Evolutionary conservation across 1,139 yeast genomes (phyloP).

Genomic region (Geotrichum phurueaensis): DNA sequence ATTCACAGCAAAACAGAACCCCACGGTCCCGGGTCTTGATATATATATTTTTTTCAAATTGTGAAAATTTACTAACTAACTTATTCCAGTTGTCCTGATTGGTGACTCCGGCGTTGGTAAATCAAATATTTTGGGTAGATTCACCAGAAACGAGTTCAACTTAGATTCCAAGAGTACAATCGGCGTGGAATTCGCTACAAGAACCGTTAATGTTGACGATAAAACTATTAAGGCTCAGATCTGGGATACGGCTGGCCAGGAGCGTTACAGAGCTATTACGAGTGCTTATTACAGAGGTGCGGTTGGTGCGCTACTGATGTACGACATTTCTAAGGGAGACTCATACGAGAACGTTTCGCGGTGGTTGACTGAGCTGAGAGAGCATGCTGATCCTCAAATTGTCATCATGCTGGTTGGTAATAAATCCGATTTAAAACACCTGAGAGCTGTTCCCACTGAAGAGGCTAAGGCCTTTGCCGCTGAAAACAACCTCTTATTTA

Average conservation of each 20-base stretch:
- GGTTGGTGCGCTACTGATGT: conserved; percentile 92
- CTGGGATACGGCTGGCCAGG: conserved; percentile 99
- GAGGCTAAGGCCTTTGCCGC: conserved; percentile 94
- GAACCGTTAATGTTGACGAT: conserved; percentile 91
- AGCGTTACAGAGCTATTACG: conserved; percentile 94
- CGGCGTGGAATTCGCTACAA: conserved; percentile 96
- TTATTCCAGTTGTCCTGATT: conserved; percentile 65
- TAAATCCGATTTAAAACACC: conserved; percentile 90
- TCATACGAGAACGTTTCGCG: conserved; percentile 89
- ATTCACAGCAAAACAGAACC: background rate
- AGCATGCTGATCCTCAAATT: conserved; percentile 94
- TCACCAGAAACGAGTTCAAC: conserved; percentile 93
- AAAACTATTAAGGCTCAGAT: conserved; percentile 95
- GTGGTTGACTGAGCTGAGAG: conserved; percentile 93
- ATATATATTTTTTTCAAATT: background rate
- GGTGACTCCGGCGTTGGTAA: conserved; percentile 98
- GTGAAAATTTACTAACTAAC: background rate
- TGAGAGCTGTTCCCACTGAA: conserved; percentile 95
- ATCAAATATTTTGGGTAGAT: conserved; percentile 85
- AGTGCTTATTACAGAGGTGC: conserved; percentile 98
- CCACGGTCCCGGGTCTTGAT: too few relatives aligned
- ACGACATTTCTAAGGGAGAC: conserved; percentile 90
- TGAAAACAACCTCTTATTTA: conserved; percentile 84
- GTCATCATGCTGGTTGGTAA: conserved; percentile 95
- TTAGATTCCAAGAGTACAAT: conserved; percentile 91